A percentile compares a stretch with the other conserved stretches of the same genome.
Evolutionary conservation across 1,284 basidiomycete genomes (phyloP).

Genomic region (Leccinum ponderosum): DNA sequence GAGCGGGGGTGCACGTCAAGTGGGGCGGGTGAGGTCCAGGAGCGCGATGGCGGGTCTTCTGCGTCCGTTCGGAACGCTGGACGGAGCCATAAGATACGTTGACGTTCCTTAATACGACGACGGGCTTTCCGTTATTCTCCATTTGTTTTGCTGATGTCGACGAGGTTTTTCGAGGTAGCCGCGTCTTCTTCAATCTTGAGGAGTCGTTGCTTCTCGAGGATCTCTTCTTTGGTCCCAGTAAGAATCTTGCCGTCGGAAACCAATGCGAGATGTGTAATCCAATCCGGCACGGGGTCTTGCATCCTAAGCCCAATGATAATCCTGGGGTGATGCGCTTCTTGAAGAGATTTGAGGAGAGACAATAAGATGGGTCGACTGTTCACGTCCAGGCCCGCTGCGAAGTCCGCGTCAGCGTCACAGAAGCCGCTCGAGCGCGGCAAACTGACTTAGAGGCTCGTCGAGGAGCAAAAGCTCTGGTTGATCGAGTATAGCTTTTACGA

Average conservation of each 20-base stretch:
- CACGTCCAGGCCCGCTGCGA: conserved; percentile 74
- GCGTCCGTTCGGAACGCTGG: no score
- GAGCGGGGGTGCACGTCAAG: no score
- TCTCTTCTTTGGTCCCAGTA: conserved; percentile 45
- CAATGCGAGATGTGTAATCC: conserved; percentile 76
- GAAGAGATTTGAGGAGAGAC: conserved; percentile 59
- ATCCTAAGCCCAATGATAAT: conserved; percentile 81
- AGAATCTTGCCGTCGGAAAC: conserved; percentile 52
- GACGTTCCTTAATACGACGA: conserved; percentile 57
- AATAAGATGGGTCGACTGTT: conserved; percentile 58
- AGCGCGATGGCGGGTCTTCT: no score
- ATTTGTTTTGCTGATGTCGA: not conserved
- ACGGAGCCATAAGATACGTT: conserved; percentile 64
- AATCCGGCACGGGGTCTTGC: conserved; percentile 81
- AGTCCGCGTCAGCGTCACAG: conserved; percentile 4
- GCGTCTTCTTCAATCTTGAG: conserved; percentile 6
- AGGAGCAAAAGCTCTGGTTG: conserved; percentile 74
- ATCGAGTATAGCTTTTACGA: conserved; percentile 75
- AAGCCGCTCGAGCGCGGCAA: conserved; percentile 3
- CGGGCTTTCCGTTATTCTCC: conserved; percentile 19
- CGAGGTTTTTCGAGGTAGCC: not conserved
- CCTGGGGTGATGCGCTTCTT: conserved; percentile 50
- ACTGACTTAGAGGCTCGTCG: conserved; percentile 81
- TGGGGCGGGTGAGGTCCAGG: no score
- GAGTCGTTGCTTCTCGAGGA: conserved; percentile 30